These are phyloP conservation scores for Teunomyces funiuensis DNA, from an alignment of 805 yeast species.

Conservation along the genomic window DNA sequence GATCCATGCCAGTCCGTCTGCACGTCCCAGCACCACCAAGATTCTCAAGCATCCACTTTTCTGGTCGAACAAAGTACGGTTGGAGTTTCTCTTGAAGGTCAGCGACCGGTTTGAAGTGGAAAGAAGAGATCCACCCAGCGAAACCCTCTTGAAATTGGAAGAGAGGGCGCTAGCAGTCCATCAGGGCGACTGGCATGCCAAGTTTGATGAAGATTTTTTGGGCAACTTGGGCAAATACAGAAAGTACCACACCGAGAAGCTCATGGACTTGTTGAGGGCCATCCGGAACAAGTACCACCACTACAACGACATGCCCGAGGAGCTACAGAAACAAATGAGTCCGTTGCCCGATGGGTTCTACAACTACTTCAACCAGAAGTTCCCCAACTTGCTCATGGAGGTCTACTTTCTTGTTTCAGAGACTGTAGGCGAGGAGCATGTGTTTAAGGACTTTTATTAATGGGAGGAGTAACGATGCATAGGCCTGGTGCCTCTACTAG, in stretches of 20 bases:
- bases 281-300: constrained; percentile 93
- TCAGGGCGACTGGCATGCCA: constrained; percentile 71
- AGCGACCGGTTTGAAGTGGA: constrained; percentile 91
- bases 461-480: neutral
- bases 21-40: constrained; percentile 67
- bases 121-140: constrained; percentile 74
- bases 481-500: neutral
- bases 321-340: constrained; percentile 63
- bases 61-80: constrained; percentile 72
- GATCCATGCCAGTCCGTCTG: constrained; percentile 65
- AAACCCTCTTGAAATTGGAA: constrained; percentile 56
- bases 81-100: constrained; percentile 81
- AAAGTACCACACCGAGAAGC: constrained; percentile 73
- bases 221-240: constrained; percentile 88
- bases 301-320: constrained; percentile 80
- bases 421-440: constrained; percentile 63
- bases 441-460: constrained; percentile 43
- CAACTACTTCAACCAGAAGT: constrained; percentile 66
- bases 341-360: constrained; percentile 86
- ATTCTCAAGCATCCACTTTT: constrained; percentile 85
- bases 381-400: constrained; percentile 78
- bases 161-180: constrained; percentile 51
- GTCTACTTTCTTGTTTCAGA: constrained; percentile 62
- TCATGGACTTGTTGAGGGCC: constrained; percentile 87
- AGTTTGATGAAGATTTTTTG: constrained; percentile 70